Conservation (phyloP, 805 yeast species). For the Myxozyma lipomycoides region DNA sequence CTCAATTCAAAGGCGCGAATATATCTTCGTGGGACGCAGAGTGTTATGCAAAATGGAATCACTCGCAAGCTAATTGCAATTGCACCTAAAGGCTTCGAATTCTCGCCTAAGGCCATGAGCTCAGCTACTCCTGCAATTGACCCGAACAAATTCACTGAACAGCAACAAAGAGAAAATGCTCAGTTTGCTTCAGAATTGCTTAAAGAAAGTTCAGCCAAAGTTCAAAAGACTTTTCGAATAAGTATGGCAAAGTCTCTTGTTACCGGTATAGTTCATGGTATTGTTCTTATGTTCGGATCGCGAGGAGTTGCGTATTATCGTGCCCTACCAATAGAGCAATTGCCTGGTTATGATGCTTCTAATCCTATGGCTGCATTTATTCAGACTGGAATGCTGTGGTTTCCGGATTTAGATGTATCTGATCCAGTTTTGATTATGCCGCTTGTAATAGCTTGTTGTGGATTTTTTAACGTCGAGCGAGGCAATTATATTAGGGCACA, state of each 20-base stretch:
- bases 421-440: slow-evolving; percentile 69
- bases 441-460: slow-evolving; percentile 60
- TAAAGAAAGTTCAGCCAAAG: neutral
- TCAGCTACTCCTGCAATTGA: neutral
- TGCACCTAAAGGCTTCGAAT: slow-evolving; percentile 5
- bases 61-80: neutral
- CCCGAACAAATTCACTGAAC: slow-evolving; percentile 1
- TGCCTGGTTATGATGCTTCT: slow-evolving; percentile 1
- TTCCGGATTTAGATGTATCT: slow-evolving; percentile 52
- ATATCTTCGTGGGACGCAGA: slow-evolving; percentile 1
- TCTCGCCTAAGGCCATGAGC: neutral
- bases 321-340: neutral
- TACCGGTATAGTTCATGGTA: slow-evolving; percentile 12
- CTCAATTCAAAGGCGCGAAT: neutral
- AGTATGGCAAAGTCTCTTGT: slow-evolving; percentile 4
- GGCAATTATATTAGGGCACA: neutral
- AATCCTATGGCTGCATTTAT: slow-evolving; percentile 3
- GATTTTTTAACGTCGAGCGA: slow-evolving; percentile 60
- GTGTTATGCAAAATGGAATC: slow-evolving; percentile 3
- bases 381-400: slow-evolving; percentile 52
- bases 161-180: neutral
- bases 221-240: slow-evolving; percentile 5
- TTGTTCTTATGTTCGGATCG: slow-evolving; percentile 14
- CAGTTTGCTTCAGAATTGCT: neutral
- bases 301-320: slow-evolving; percentile 20